phyloP scores from a whole-genome alignment of 192 early-diverging fungal genomes.

The Rhizophagus clarus region DNA sequence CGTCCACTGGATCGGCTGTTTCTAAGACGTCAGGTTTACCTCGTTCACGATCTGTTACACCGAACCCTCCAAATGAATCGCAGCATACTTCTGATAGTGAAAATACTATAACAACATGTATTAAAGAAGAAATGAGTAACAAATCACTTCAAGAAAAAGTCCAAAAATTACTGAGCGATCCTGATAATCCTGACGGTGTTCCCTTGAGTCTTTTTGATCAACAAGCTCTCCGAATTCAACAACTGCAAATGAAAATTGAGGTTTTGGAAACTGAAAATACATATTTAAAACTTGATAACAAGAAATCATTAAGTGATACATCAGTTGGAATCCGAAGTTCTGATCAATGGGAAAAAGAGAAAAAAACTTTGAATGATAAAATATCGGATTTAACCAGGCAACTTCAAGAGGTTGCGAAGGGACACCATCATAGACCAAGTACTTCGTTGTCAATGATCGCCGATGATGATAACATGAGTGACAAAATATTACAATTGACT shows the following conservation, averaged over 20 bases:
- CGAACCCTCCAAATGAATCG: background rate
- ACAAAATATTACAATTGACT: slow-evolving; percentile 28
- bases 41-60: slow-evolving; percentile 10
- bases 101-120: background rate
- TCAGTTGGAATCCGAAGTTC: slow-evolving; percentile 34
- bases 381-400: slow-evolving; percentile 35
- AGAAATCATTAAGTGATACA: slow-evolving; percentile 56
- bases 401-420: slow-evolving; percentile 33
- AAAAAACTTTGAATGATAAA: slow-evolving; percentile 37
- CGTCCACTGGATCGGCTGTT: background rate
- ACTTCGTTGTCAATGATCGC: background rate
- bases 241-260: slow-evolving; percentile 65
- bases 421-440: slow-evolving; percentile 1
- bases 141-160: slow-evolving; percentile 28
- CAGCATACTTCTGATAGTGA: slow-evolving; percentile 22
- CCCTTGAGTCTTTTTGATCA: slow-evolving; percentile 33
- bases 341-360: slow-evolving; percentile 29
- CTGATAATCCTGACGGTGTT: slow-evolving; percentile 22
- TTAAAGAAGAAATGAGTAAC: slow-evolving; percentile 25
- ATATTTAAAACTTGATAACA: slow-evolving; percentile 64
- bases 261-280: slow-evolving; percentile 74
- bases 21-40: background rate
- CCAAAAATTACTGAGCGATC: slow-evolving; percentile 23
- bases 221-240: slow-evolving; percentile 51
- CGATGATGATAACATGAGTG: slow-evolving; percentile 27